These are phyloP conservation scores for Microbotryum saponariae DNA, from an alignment of 1,284 basidiomycete species.

Conservation along the genomic window DNA sequence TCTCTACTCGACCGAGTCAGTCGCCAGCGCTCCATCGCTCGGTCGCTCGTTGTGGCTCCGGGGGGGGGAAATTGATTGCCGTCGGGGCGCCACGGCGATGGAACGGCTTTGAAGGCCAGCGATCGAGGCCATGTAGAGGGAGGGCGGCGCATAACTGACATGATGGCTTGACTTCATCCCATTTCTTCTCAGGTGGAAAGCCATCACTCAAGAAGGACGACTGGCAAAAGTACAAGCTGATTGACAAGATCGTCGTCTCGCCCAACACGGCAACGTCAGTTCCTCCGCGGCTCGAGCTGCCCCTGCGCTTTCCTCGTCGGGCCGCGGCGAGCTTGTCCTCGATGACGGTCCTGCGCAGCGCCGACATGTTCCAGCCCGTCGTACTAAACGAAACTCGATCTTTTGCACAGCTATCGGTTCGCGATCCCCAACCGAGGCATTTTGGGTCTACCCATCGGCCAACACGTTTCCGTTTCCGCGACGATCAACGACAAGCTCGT, in stretches of 20 bases:
- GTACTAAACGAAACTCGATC: not conserved
- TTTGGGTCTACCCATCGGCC: slow-evolving; percentile 89
- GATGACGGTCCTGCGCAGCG: not conserved
- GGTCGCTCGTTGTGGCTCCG: slow-evolving; percentile 20
- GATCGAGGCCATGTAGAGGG: not conserved
- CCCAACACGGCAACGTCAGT: slow-evolving; percentile 86
- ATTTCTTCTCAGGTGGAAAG: slow-evolving; percentile 28
- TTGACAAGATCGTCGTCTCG: slow-evolving; percentile 76
- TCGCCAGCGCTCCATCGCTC: slow-evolving; percentile 24
- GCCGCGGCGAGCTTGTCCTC: not conserved
- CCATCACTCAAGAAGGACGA: slow-evolving; percentile 63
- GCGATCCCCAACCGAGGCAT: slow-evolving; percentile 66
- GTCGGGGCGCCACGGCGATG: no score
- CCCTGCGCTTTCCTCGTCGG: slow-evolving; percentile 25
- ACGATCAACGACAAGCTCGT: slow-evolving; percentile 85
- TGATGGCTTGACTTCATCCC: not conserved
- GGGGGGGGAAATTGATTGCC: slow-evolving; percentile 15
- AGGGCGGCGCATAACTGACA: not conserved
- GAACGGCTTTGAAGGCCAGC: no score
- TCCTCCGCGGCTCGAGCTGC: not conserved
- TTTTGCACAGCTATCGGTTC: slow-evolving; percentile 71
- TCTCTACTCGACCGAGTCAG: not conserved
- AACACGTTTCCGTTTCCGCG: slow-evolving; percentile 88
- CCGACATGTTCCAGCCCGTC: slow-evolving; percentile 10
- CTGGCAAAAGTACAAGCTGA: slow-evolving; percentile 76